Base-by-base conservation (phyloP, 805 yeast genomes). In the Suhomyces prunicola region DNA sequence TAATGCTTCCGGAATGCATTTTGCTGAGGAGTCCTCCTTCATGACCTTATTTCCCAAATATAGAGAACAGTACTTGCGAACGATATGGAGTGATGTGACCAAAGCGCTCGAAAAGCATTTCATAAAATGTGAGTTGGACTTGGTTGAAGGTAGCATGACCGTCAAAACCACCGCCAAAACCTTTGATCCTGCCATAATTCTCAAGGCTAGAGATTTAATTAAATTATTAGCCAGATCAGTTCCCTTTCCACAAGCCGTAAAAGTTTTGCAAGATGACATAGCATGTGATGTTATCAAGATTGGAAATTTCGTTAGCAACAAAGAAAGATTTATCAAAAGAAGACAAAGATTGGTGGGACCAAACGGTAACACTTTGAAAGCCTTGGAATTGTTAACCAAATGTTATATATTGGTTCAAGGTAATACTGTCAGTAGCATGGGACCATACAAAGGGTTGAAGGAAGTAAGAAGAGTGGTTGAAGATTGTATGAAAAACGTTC, bases 361-460 rank as follows among this genome's bases (percentile, higher is more conserved):
- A 46, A 90, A 86, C 64, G 98, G 99, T 64, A 94, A 94, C 70
- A 94, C 99, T 0, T 78, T 94, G 59, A 94, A 93, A 67, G 99
- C 98, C 1, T 80, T 94, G 63, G 99, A 94, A 75, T 81, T 94
- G 51, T 79, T 94, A 56, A 94, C 99, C n/a, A 86, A 88, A 62
- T 94, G 99, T 74, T 94, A 93, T 68, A 88, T 94, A 60, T 79
- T 94, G 55, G 99, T 94, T 7, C 99, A 94, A 74, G 99, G 99
- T 67, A 91, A 88, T 70, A 94, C 99, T 2, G 99, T 94, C 4
- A 84, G 97, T 51, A 93, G 87, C 10, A 94, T 94, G 98, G 99
- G 99, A 8, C 93, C 97, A 26, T 92, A 76, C 74, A 90, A 88
- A 67, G 98, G 98, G 6, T 77, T 94, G 57, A 94, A 94, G 68